These are phyloP conservation scores for Astragalus glycyphyllos DNA, from an alignment of 306 rosid species.

Conservation along the genomic window DNA sequence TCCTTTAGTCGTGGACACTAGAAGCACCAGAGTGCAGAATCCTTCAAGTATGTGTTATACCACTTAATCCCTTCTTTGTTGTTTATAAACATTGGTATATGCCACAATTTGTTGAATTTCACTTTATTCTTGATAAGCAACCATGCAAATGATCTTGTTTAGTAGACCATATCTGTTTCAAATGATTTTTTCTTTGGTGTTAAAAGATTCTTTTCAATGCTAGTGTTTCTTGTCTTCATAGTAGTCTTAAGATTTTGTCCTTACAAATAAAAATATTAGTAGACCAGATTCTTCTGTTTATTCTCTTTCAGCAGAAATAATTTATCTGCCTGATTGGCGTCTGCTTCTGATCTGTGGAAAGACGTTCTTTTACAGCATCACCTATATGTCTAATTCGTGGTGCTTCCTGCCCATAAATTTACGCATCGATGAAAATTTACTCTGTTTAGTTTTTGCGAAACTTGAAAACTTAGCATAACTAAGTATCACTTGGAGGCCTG, in stretches of 20 bases:
- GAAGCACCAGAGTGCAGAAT: slow-evolving; percentile 31
- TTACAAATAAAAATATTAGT: slow-evolving; percentile 3
- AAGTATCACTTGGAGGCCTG: slow-evolving; percentile 10
- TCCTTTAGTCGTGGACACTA: slow-evolving; percentile 11
- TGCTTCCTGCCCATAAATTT: slow-evolving; percentile 17
- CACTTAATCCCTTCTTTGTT: slow-evolving; percentile 19
- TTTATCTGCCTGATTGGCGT: slow-evolving; percentile 4
- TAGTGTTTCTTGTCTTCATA: neutral
- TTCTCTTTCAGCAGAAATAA: slow-evolving; percentile 12
- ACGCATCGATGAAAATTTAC: neutral
- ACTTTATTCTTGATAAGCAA: neutral
- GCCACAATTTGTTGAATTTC: slow-evolving; percentile 10
- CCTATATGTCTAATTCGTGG: neutral
- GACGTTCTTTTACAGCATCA: neutral
- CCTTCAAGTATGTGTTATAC: slow-evolving; percentile 44
- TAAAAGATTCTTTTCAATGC: neutral
- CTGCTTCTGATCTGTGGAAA: neutral
- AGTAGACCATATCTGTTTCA: neutral
- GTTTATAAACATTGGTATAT: slow-evolving; percentile 24
- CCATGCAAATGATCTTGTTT: slow-evolving; percentile 1
- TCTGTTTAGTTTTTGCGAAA: neutral
- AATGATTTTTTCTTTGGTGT: neutral
- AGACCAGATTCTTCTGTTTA: slow-evolving; percentile 27
- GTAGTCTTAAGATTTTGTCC: slow-evolving; percentile 19
- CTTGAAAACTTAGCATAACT: neutral